Conservation (phyloP, 116 monocot genomes). For the Iris pallida region DNA sequence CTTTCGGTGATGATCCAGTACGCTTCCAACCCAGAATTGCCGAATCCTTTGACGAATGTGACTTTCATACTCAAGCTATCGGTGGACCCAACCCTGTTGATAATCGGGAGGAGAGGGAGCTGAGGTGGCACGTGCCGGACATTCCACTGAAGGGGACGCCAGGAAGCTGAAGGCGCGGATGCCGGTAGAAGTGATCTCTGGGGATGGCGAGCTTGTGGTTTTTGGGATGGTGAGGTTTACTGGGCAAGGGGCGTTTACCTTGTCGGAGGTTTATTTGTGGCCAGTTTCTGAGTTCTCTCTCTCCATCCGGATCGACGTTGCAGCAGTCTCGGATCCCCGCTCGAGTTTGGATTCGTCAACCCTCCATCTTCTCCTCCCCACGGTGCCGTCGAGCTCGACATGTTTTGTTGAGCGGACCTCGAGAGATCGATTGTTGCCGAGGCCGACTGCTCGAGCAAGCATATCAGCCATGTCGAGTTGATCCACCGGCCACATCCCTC, state of each 20-base stretch:
- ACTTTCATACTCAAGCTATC: conserved; percentile 90
- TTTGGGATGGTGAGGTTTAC: conserved; percentile 65
- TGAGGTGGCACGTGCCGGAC: conserved; percentile 79
- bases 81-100: conserved; percentile 76
- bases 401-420: no score
- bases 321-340: no score
- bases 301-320: conserved; percentile 81
- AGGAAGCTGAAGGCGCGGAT: conserved; percentile 66
- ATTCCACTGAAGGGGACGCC: conserved; percentile 67
- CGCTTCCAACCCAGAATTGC: conserved; percentile 69
- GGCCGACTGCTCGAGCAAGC: no score
- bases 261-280: conserved; percentile 64
- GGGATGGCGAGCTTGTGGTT: conserved; percentile 69
- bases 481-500: no score
- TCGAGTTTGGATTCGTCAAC: no score
- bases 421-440: no score
- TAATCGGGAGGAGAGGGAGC: conserved; percentile 70
- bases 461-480: no score
- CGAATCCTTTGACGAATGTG: conserved; percentile 57
- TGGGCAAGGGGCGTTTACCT: conserved; percentile 38
- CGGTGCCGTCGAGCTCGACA: no score
- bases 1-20: conserved; percentile 95
- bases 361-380: no score
- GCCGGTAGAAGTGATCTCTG: conserved; percentile 74
- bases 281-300: conserved; percentile 71